These are phyloP conservation scores for Geotrichum candidum DNA, from an alignment of 1,139 yeast genomes.

Conservation along the genomic window DNA sequence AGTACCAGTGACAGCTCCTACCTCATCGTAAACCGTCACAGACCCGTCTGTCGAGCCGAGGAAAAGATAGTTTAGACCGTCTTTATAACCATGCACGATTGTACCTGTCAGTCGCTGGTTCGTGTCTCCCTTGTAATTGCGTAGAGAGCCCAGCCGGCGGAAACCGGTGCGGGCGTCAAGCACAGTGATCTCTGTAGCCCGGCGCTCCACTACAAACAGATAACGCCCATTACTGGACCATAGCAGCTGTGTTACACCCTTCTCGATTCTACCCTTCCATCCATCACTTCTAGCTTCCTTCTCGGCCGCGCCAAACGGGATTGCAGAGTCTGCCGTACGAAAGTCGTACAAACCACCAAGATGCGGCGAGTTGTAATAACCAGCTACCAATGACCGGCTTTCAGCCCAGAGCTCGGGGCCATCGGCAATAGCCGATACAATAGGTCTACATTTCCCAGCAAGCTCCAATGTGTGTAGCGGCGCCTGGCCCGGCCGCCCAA, in stretches of 20 bases:
- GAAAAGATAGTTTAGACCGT: conserved; percentile 29
- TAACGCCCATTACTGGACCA: conserved; percentile 31
- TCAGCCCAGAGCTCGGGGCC: conserved; percentile 3
- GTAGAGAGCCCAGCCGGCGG: conserved; percentile 19
- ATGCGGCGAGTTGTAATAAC: conserved; percentile 15
- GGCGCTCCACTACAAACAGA: conserved; percentile 28
- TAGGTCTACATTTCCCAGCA: conserved; percentile 4
- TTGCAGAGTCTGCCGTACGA: neutral
- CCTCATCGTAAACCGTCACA: conserved; percentile 28
- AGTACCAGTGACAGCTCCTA: conserved; percentile 26
- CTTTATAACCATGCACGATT: conserved; percentile 14
- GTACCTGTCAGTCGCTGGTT: conserved; percentile 30
- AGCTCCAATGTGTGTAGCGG: conserved; percentile 12
- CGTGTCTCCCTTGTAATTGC: conserved; percentile 19
- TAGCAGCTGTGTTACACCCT: conserved; percentile 31
- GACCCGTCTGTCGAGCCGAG: conserved; percentile 24
- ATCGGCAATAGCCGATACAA: conserved; percentile 16
- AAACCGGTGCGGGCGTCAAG: conserved; percentile 33
- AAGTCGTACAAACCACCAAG: conserved; percentile 7
- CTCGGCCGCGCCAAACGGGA: conserved; percentile 14
- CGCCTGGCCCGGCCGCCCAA: conserved; percentile 21
- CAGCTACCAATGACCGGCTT: conserved; percentile 14
- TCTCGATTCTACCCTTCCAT: neutral
- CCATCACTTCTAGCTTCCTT: conserved; percentile 13
- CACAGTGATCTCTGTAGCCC: conserved; percentile 24